Evolutionary conservation across 2,329 filamentous ascomycete species (phyloP).

Genomic region (Pestalotiopsis sp.): DNA sequence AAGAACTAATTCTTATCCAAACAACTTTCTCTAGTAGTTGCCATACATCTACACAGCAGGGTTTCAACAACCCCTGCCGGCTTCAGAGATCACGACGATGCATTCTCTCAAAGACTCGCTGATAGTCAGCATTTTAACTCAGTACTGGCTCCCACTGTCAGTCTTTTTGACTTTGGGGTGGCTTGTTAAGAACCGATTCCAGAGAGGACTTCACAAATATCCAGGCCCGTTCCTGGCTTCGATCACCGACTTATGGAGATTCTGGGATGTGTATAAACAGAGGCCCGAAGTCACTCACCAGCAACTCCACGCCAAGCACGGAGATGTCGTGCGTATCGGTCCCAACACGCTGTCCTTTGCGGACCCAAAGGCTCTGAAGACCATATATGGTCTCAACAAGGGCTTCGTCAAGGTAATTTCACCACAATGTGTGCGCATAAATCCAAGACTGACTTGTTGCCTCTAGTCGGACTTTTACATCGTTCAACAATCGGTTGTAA

Average conservation of each 20-base stretch:
- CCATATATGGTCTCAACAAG: conserved; percentile 82
- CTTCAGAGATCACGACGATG: conserved; percentile 13
- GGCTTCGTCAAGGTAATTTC: conserved; percentile 70
- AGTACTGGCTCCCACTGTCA: conserved; percentile 45
- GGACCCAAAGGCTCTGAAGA: conserved; percentile 71
- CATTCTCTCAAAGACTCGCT: conserved; percentile 35
- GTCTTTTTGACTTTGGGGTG: conserved; percentile 37
- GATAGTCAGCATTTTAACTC: conserved; percentile 33
- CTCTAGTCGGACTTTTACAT: conserved; percentile 76
- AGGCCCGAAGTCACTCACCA: conserved; percentile 70
- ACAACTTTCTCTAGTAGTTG: neutral
- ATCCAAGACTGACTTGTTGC: conserved; percentile 12
- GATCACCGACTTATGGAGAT: conserved; percentile 73
- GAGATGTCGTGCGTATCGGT: conserved; percentile 73
- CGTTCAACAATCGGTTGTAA: conserved; percentile 72
- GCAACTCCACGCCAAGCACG: conserved; percentile 69
- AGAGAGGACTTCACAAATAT: conserved; percentile 66
- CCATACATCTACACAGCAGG: neutral
- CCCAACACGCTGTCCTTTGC: conserved; percentile 76
- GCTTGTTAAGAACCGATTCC: conserved; percentile 50
- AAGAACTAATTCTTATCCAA: neutral
- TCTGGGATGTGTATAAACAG: conserved; percentile 66
- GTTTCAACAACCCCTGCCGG: conserved; percentile 21
- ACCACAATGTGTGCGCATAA: neutral
- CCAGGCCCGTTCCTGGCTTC: conserved; percentile 72